Base-by-base conservation (phyloP, 495 filamentous ascomycete species). In the Glonium stellatum region DNA sequence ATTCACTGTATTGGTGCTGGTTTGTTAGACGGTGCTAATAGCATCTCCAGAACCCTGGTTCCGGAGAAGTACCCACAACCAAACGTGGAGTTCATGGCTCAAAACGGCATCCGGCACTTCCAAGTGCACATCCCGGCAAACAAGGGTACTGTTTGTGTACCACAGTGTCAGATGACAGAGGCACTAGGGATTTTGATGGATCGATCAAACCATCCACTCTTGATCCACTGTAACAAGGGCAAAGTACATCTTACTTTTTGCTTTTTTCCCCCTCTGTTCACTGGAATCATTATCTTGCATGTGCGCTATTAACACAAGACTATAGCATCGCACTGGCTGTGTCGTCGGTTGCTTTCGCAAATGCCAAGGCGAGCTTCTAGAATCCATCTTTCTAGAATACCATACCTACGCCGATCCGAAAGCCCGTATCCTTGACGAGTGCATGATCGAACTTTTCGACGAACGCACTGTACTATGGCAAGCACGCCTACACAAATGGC, bases 181-280 rank as follows among this genome's bases (percentile, higher is more conserved):
- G 84, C 88, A 47, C 75, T 92, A 13, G 70, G 79, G 3, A 70
- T 90, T 49, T 76, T 91, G 25, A 73, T 88, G 37, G 78, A 90
- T 66, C 73, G 77, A 6, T 68, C 75, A 12, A 89, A 90, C 57
- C 82, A 91, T 59, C 90, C 90, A 0, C 66, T 95, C 0, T 75
- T 93, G 39, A 82, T 95, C 35, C 90, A 95, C 66, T 95, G 90
- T 74, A 95, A 95, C 65, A 89, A 93, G 65, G 90, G 90, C 60
- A 90, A 87, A 76, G 86, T 87, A 75, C 59, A 76, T 68, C 55
- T 12, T 44, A 3, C n/a, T n/a, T 5, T 49, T 11, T 19, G n/a
- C 41, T n/a, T 12, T 10, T 10, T 23, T 31, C 21, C 23, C 11
- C 37, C 1, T 1, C 15, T 18, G 12, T 31, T 9, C 46, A 13